Percentiles rank a stretch among this genome's conserved stretches.
Conservation (phyloP, 1,284 basidiomycete species). For the Apiotrichum siamense region DNA sequence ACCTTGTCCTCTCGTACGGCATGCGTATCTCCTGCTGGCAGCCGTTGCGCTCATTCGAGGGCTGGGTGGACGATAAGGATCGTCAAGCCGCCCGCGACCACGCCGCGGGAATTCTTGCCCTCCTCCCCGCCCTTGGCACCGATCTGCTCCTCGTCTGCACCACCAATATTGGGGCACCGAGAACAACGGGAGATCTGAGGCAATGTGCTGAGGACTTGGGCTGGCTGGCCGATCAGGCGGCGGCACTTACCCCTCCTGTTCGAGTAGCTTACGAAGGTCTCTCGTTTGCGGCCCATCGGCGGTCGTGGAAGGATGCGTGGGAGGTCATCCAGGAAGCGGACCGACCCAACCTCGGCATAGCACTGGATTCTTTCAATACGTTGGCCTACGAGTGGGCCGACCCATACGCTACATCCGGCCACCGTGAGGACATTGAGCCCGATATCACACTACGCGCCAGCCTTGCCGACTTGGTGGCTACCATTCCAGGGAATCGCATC, state of each 20-base stretch:
- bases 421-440: neutral
- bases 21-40: constrained; percentile 5
- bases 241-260: neutral
- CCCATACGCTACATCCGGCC: neutral
- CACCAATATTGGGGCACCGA: neutral
- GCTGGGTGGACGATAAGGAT: neutral
- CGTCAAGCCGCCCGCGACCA: neutral
- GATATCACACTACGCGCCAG: neutral
- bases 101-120: neutral
- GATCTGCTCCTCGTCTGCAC: constrained; percentile 6
- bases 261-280: constrained; percentile 2
- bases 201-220: neutral
- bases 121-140: constrained; percentile 1
- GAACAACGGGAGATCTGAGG: neutral
- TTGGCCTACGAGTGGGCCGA: constrained; percentile 6
- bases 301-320: constrained; percentile 1
- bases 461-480: neutral
- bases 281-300: constrained; percentile 4
- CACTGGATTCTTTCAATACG: constrained; percentile 8
- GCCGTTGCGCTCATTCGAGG: constrained; percentile 4
- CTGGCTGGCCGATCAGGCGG: constrained; percentile 1
- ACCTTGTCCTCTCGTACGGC: neutral
- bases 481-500: neutral
- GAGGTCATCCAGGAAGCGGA: constrained; percentile 2
- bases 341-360: constrained; percentile 6